Base-by-base conservation (phyloP, 1,284 basidiomycete genomes). In the Ceratorhiza oryzae-sativae region DNA sequence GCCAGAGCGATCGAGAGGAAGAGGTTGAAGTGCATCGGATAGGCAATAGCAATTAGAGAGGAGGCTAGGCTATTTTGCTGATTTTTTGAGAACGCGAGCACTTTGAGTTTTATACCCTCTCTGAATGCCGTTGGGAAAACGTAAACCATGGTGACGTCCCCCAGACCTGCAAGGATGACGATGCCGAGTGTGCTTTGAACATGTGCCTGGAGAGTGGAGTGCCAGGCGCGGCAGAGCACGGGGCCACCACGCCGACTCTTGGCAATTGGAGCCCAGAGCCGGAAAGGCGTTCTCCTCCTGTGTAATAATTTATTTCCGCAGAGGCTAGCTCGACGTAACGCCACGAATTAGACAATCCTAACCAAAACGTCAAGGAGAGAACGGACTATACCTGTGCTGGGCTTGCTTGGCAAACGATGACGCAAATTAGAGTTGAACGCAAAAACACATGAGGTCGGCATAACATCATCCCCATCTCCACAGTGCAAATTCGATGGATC, bases 11-110 rank as follows among this genome's bases (percentile, higher is more conserved):
- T 15, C 1, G 48, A 32, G 27, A 53, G 23, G 45, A 68, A 68
- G 13, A 32, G 34, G 20, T 56, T 68, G 20, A 45, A 68, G 27
- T 68, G 39, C 65, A 68, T 55, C 30, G 36, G 51, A 68, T 56
- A 68, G 27, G 79, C n/a, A 4, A n/a, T 18, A 63, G 15, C 25
- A 62, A 39, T 30, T 6, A 12, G 42, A 34, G 34, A 13, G 9
- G 4, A 5, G 30, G 25, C 32, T 18, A 10, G 23, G 34, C 77
- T 53, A 46, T 13, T n/a, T 42, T 13, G 27, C 41, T 32, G 9
- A 23, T 23, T 4, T 20, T 15, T 6, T 20, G 55, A 18, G 18
- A 39, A 20, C 8, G 32, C 12, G 6, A 36, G 30, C 18, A 20
- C n/a, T 10, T 34, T 59, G 56, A 36, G n/a, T 15, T 58, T 39